A percentile compares a stretch with the other conserved stretches of the same genome.
Conservation (phyloP, 768 basidiomycete genomes). For the Russula dissimulans region DNA sequence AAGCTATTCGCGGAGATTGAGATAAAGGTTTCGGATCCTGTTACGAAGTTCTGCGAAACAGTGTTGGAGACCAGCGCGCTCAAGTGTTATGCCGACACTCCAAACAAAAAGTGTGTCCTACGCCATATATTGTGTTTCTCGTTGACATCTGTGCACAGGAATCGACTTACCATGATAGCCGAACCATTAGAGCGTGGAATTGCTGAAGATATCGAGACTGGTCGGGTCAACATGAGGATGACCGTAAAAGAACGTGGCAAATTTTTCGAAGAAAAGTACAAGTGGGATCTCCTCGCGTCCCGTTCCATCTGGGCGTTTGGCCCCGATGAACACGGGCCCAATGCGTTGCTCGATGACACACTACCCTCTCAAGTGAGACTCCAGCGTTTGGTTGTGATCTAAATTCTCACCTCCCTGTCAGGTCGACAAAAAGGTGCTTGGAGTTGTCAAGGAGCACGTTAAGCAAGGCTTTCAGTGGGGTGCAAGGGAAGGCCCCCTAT, state of each 20-base stretch:
- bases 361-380: slow-evolving; percentile 75
- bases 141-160: slow-evolving; percentile 41
- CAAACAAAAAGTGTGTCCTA: slow-evolving; percentile 87
- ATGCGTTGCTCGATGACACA: slow-evolving; percentile 91
- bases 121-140: not conserved
- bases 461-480: slow-evolving; percentile 99
- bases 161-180: slow-evolving; percentile 97
- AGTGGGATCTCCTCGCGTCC: slow-evolving; percentile 96
- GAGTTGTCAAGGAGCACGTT: slow-evolving; percentile 86
- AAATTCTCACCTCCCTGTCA: slow-evolving; percentile 24
- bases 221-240: slow-evolving; percentile 91
- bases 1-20: slow-evolving; percentile 94
- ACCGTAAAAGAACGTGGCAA: slow-evolving; percentile 88
- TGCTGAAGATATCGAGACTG: slow-evolving; percentile 92
- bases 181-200: slow-evolving; percentile 94
- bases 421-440: slow-evolving; percentile 90
- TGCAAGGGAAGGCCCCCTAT: slow-evolving; percentile 91
- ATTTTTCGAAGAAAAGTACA: slow-evolving; percentile 95
- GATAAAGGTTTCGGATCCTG: slow-evolving; percentile 99
- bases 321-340: slow-evolving; percentile 91
- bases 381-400: not conserved
- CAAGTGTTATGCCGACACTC: slow-evolving; percentile 98
- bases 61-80: slow-evolving; percentile 95
- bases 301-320: slow-evolving; percentile 99
- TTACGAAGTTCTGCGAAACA: slow-evolving; percentile 97